Evolutionary conservation across 2,329 filamentous ascomycete species (phyloP).

Genomic region (Monilinia aucupariae): DNA sequence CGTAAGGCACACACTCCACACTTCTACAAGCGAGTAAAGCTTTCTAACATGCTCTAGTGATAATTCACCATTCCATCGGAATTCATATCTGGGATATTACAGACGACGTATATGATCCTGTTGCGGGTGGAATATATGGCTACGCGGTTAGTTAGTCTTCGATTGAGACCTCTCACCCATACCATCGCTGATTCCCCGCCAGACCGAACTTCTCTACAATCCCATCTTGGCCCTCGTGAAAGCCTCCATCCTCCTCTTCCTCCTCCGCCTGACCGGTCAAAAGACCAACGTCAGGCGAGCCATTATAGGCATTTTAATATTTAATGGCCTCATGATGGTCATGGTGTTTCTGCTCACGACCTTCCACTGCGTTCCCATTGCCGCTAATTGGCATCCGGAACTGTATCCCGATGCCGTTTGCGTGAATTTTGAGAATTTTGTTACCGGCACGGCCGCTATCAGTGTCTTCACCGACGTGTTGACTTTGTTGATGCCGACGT

Average conservation of each 20-base stretch:
- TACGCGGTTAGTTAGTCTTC: slow-evolving; percentile 3
- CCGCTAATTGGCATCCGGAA: slow-evolving; percentile 17
- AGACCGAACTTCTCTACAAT: slow-evolving; percentile 36
- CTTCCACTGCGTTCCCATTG: slow-evolving; percentile 19
- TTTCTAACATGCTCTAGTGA: neutral
- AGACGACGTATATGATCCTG: neutral
- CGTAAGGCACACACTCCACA: neutral
- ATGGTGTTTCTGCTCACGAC: neutral
- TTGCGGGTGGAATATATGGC: neutral
- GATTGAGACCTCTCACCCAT: neutral
- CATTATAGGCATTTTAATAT: slow-evolving; percentile 27
- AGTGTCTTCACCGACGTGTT: slow-evolving; percentile 17
- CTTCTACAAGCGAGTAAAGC: too few relatives aligned
- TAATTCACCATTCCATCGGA: neutral
- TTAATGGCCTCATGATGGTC: slow-evolving; percentile 15
- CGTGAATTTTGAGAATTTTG: slow-evolving; percentile 17
- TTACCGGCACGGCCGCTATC: slow-evolving; percentile 6
- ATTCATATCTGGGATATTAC: neutral
- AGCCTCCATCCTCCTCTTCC: slow-evolving; percentile 42
- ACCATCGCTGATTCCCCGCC: neutral
- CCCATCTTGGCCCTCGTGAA: slow-evolving; percentile 44
- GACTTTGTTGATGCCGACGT: slow-evolving; percentile 18
- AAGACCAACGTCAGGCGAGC: slow-evolving; percentile 35
- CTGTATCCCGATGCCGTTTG: slow-evolving; percentile 15
- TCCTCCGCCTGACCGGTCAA: slow-evolving; percentile 40